phyloP scores from a whole-genome alignment of 2,329 filamentous ascomycete genomes.

The Sporothrix pallida region DNA sequence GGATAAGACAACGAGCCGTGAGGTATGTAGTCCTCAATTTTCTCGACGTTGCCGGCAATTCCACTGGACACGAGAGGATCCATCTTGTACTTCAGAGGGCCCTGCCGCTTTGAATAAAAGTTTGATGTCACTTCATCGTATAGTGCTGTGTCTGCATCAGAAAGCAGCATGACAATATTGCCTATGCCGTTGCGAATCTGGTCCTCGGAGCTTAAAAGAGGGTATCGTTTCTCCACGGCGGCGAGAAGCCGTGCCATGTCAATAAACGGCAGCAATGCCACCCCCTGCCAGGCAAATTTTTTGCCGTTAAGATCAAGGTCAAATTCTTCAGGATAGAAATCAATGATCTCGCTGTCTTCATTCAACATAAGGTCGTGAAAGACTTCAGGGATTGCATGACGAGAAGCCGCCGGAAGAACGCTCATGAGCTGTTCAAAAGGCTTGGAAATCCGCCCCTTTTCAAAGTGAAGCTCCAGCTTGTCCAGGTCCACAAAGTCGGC shows the following conservation, averaged over 20 bases:
- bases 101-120: slow-evolving; percentile 92
- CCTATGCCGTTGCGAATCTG: slow-evolving; percentile 78
- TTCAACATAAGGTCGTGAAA: slow-evolving; percentile 93
- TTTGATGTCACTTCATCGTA: slow-evolving; percentile 83
- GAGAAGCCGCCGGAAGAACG: slow-evolving; percentile 89
- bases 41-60: slow-evolving; percentile 78
- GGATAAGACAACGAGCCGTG: slow-evolving; percentile 82
- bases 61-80: slow-evolving; percentile 78
- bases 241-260: slow-evolving; percentile 84
- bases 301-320: slow-evolving; percentile 94
- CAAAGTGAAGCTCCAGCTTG: slow-evolving; percentile 79
- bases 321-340: slow-evolving; percentile 97
- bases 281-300: slow-evolving; percentile 97
- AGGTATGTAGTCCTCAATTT: slow-evolving; percentile 82
- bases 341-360: slow-evolving; percentile 86
- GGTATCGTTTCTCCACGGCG: slow-evolving; percentile 84
- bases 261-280: slow-evolving; percentile 93
- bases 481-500: slow-evolving; percentile 87
- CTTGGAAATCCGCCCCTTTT: slow-evolving; percentile 82
- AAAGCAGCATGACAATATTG: slow-evolving; percentile 81
- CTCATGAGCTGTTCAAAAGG: slow-evolving; percentile 99
- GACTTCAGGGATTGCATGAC: slow-evolving; percentile 83
- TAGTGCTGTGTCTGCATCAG: slow-evolving; percentile 76
- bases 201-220: slow-evolving; percentile 77
- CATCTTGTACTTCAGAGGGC: slow-evolving; percentile 68